Percentiles rank a stretch among this genome's conserved stretches.
These are phyloP conservation scores for Begonia fuchsioides DNA, from an alignment of 306 rosid species.

Conservation along the genomic window DNA sequence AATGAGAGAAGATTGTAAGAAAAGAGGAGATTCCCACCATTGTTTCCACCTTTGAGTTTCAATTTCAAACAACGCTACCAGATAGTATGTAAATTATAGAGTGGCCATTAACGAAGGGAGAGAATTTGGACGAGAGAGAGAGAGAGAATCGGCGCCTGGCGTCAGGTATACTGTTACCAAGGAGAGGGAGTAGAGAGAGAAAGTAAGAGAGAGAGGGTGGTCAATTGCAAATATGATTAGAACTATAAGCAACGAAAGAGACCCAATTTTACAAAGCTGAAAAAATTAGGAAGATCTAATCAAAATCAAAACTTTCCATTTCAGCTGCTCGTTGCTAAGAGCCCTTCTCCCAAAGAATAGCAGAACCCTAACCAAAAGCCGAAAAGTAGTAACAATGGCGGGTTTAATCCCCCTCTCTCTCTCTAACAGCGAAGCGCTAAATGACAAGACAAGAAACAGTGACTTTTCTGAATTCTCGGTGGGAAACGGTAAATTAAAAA, in stretches of 20 bases:
- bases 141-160: slow-evolving; percentile 46
- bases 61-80: slow-evolving; percentile 5
- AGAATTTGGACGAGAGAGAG: slow-evolving; percentile 19
- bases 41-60: slow-evolving; percentile 1
- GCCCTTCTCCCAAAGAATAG: slow-evolving; percentile 48
- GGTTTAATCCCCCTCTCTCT: slow-evolving; percentile 16
- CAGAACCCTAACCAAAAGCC: slow-evolving; percentile 34
- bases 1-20: background rate
- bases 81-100: slow-evolving; percentile 5
- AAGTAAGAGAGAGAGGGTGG: slow-evolving; percentile 15
- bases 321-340: slow-evolving; percentile 17
- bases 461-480: slow-evolving; percentile 49
- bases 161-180: slow-evolving; percentile 41
- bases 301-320: slow-evolving; percentile 5
- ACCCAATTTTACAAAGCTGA: background rate
- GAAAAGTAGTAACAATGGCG: slow-evolving; percentile 7
- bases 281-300: slow-evolving; percentile 3
- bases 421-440: slow-evolving; percentile 34
- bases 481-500: slow-evolving; percentile 25
- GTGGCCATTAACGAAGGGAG: slow-evolving; percentile 25
- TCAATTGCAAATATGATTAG: background rate
- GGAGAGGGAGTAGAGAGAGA: slow-evolving; percentile 14
- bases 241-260: background rate
- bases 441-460: slow-evolving; percentile 61
- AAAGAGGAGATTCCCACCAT: slow-evolving; percentile 29